Evolutionary conservation across 305 asterid genomes (phyloP).

Genomic region (Andrographis paniculata): DNA sequence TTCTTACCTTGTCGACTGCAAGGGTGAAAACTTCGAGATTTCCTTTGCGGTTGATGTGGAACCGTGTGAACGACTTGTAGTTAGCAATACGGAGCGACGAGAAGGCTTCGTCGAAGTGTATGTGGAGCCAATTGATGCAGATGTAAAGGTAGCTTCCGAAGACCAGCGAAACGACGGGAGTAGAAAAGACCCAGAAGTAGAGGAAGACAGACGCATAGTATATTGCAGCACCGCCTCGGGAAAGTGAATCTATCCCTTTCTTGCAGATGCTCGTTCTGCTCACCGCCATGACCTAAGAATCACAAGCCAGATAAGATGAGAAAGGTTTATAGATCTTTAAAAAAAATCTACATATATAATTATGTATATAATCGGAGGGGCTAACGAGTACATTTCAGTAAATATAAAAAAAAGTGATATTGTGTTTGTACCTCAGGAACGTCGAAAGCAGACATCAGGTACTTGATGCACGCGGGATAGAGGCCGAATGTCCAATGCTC

Average conservation of each 20-base stretch:
- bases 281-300: slow-evolving; percentile 93
- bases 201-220: slow-evolving; percentile 95
- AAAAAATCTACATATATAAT: too few species aligned
- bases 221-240: slow-evolving; percentile 74
- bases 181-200: slow-evolving; percentile 96
- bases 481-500: slow-evolving; percentile 98
- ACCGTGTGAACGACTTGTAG: slow-evolving; percentile 92
- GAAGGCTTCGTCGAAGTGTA: slow-evolving; percentile 98
- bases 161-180: slow-evolving; percentile 87
- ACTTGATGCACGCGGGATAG: slow-evolving; percentile 97
- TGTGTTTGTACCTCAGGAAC: slow-evolving; percentile 71
- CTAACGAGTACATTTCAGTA: slow-evolving; percentile 27
- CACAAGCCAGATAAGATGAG: slow-evolving; percentile 2
- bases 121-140: slow-evolving; percentile 96
- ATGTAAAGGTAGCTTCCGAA: slow-evolving; percentile 95
- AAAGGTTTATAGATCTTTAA: too few species aligned
- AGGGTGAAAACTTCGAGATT: slow-evolving; percentile 93
- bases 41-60: slow-evolving; percentile 63
- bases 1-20: slow-evolving; percentile 88
- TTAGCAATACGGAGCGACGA: slow-evolving; percentile 96
- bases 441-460: slow-evolving; percentile 96
- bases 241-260: slow-evolving; percentile 73
- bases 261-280: slow-evolving; percentile 76
- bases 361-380: too few species aligned
- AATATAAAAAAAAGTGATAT: neutral